Evolutionary conservation across 345 rosid species (phyloP).

Genomic region (Raphanus sativus): DNA sequence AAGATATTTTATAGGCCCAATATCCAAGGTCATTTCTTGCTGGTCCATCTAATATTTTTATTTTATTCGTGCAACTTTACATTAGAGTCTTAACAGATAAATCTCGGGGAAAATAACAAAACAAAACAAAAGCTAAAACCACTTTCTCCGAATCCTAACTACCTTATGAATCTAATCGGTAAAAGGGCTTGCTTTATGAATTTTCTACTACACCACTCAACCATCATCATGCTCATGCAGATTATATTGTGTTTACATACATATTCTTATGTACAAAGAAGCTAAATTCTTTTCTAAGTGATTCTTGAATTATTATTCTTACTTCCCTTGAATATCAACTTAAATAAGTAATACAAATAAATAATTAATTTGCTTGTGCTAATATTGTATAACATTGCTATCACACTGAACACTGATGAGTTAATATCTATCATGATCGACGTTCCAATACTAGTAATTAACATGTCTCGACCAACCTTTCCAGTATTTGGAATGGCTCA

Average conservation of each 20-base stretch:
- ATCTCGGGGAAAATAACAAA: background rate
- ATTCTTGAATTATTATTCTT: background rate
- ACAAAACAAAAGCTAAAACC: background rate
- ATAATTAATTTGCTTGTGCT: background rate
- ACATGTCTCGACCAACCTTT: background rate
- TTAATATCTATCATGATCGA: background rate
- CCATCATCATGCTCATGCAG: background rate
- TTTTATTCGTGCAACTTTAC: background rate
- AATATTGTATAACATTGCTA: background rate
- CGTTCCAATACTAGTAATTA: background rate
- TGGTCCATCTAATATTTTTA: background rate
- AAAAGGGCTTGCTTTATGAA: background rate
- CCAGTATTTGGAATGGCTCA: background rate
- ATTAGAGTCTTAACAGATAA: background rate
- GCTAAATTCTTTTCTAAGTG: no score
- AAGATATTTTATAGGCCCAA: constrained; percentile 19
- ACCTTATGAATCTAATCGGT: background rate
- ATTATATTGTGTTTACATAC: no score
- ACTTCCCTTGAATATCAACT: background rate
- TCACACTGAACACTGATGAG: background rate
- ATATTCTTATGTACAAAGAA: no score
- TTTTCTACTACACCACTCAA: background rate
- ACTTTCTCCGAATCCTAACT: background rate
- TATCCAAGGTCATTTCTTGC: background rate
- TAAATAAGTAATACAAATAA: background rate